A percentile compares a stretch with the other conserved stretches of the same genome.
phyloP scores from a whole-genome alignment of 768 basidiomycete species.

The Galerina sulciceps region DNA sequence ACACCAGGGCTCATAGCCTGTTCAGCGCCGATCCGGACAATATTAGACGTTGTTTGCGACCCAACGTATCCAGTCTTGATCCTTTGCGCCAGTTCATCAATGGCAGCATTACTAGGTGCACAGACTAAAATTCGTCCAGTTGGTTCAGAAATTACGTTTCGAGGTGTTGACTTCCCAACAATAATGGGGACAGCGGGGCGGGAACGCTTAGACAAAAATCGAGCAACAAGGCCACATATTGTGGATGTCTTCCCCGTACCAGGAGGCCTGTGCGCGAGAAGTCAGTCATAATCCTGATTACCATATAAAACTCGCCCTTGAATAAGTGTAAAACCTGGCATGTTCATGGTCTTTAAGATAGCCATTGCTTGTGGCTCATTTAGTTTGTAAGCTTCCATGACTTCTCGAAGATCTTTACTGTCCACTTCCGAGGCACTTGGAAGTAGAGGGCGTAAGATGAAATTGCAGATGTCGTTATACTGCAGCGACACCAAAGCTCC shows the following conservation, averaged over 20 bases:
- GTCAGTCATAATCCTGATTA: background rate
- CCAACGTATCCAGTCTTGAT: slow-evolving; percentile 79
- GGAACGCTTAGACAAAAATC: slow-evolving; percentile 70
- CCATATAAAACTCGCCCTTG: slow-evolving; percentile 72
- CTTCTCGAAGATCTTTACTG: slow-evolving; percentile 54
- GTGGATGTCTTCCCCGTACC: slow-evolving; percentile 99
- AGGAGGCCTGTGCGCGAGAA: slow-evolving; percentile 67
- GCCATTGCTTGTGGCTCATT: slow-evolving; percentile 96
- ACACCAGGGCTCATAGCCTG: slow-evolving; percentile 76
- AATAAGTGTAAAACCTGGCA: slow-evolving; percentile 84
- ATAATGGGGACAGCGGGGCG: slow-evolving; percentile 57
- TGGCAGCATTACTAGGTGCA: slow-evolving; percentile 97
- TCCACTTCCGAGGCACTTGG: slow-evolving; percentile 50
- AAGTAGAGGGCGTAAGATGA: slow-evolving; percentile 72
- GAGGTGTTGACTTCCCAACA: slow-evolving; percentile 43
- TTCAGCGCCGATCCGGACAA: slow-evolving; percentile 89
- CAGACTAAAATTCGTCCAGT: slow-evolving; percentile 82
- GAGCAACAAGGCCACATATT: slow-evolving; percentile 91
- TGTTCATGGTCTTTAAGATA: slow-evolving; percentile 73
- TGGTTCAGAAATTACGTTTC: slow-evolving; percentile 37
- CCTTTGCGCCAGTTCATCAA: slow-evolving; percentile 92
- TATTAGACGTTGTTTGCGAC: slow-evolving; percentile 55
- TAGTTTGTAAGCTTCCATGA: slow-evolving; percentile 73
- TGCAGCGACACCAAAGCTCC: slow-evolving; percentile 82
- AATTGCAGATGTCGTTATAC: slow-evolving; percentile 78